These are phyloP conservation scores for Trichoderma breve DNA, from an alignment of 2,329 filamentous ascomycete species.

Conservation along the genomic window DNA sequence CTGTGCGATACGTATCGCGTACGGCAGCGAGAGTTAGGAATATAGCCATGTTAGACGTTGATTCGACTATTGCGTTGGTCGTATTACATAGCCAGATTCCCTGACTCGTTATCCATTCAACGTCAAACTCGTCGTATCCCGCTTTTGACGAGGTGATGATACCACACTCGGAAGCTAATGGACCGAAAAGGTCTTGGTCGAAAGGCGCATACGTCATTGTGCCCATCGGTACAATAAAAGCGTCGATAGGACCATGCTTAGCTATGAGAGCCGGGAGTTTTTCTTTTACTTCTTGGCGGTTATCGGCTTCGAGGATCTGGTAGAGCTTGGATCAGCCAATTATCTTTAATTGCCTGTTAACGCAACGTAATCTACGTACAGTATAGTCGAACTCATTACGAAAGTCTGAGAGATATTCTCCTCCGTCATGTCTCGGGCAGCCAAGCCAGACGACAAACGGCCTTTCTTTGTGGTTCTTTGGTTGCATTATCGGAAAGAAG, in stretches of 20 bases:
- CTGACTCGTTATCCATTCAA: neutral
- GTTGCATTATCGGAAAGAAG: neutral
- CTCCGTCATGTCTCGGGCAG: neutral
- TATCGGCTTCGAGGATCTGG: neutral
- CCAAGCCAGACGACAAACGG: neutral
- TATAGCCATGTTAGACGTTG: neutral
- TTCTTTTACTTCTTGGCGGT: neutral
- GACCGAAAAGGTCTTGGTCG: neutral
- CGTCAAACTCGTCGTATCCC: neutral
- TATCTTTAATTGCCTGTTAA: neutral
- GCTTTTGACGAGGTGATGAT: neutral
- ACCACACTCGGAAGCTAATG: neutral
- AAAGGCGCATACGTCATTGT: neutral
- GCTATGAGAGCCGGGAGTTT: neutral
- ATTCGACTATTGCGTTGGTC: neutral
- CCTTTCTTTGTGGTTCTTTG: neutral
- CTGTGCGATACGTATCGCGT: neutral
- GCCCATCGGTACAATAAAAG: neutral
- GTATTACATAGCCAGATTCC: neutral
- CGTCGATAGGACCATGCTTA: neutral
- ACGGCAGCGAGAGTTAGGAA: neutral
- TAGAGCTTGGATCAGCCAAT: neutral
- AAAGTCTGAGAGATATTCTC: neutral
- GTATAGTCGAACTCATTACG: neutral
- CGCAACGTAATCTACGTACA: neutral